These are phyloP conservation scores for Cytospora mali DNA, from an alignment of 2,329 filamentous ascomycete species.

Conservation along the genomic window DNA sequence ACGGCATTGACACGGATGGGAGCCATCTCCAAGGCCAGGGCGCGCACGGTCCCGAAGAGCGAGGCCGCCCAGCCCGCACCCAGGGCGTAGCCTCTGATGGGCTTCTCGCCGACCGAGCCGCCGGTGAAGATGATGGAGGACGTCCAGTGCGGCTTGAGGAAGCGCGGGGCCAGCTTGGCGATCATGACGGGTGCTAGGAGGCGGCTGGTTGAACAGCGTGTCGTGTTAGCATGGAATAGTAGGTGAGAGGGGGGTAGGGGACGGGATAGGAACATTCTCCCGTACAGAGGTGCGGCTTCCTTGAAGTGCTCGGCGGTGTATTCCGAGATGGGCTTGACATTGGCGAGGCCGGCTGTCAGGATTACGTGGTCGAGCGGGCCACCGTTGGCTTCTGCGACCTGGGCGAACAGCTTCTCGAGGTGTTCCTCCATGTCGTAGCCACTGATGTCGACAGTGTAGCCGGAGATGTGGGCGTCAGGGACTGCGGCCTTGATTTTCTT, in stretches of 20 bases:
- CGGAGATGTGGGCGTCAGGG: conserved; percentile 39
- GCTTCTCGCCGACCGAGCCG: conserved; percentile 48
- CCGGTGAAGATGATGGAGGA: conserved; percentile 53
- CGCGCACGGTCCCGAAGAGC: conserved; percentile 48
- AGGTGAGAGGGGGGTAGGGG: background rate
- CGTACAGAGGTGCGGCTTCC: conserved; percentile 44
- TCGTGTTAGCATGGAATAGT: background rate
- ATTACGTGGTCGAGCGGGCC: conserved; percentile 52
- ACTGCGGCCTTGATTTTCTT: conserved; percentile 8
- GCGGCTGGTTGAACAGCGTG: no score
- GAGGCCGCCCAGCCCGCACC: conserved; percentile 49
- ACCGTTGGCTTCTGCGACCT: conserved; percentile 33
- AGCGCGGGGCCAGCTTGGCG: conserved; percentile 46
- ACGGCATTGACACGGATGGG: conserved; percentile 57
- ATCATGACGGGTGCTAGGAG: conserved; percentile 51
- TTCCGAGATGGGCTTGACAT: conserved; percentile 41
- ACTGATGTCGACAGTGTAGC: conserved; percentile 49
- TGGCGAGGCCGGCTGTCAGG: conserved; percentile 52
- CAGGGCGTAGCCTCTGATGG: conserved; percentile 39
- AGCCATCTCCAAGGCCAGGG: conserved; percentile 54
- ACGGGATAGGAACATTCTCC: background rate
- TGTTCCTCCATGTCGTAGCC: conserved; percentile 47
- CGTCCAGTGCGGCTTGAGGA: conserved; percentile 42
- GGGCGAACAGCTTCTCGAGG: conserved; percentile 45
- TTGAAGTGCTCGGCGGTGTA: conserved; percentile 43